These are phyloP conservation scores for Bothia castanella DNA, from an alignment of 1,284 basidiomycete genomes.

Conservation along the genomic window DNA sequence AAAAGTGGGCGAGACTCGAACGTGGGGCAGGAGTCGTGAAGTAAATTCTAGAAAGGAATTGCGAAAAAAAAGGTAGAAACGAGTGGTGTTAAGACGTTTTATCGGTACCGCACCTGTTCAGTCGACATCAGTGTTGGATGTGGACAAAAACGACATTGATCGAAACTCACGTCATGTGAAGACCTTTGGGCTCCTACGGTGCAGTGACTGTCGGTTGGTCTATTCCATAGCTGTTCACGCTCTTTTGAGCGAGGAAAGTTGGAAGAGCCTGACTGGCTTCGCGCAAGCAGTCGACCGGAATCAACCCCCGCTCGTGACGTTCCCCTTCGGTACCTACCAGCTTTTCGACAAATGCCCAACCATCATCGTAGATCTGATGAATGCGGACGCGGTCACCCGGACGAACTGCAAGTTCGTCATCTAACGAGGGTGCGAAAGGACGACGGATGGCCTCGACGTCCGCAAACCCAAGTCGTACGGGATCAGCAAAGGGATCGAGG, in stretches of 20 bases:
- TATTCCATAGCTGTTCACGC: constrained; percentile 39
- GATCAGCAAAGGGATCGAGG: constrained; percentile 40
- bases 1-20: neutral
- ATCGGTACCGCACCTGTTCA: neutral
- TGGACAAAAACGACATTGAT: neutral
- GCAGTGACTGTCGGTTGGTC: neutral
- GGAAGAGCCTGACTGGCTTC: constrained; percentile 45
- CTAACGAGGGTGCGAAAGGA: constrained; percentile 53
- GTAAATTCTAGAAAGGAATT: constrained; percentile 3
- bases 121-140: constrained; percentile 1
- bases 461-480: constrained; percentile 33
- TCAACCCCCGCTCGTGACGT: constrained; percentile 35
- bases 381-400: constrained; percentile 53
- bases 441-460: constrained; percentile 47
- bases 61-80: neutral
- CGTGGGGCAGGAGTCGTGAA: neutral
- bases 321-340: constrained; percentile 16
- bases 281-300: constrained; percentile 62
- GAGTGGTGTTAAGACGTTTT: neutral
- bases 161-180: constrained; percentile 8
- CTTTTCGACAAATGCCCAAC: constrained; percentile 59
- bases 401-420: constrained; percentile 55
- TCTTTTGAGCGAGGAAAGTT: constrained; percentile 47
- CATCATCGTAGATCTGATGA: constrained; percentile 58
- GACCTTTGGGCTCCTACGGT: neutral